A percentile compares a stretch with the other conserved stretches of the same genome.
Evolutionary conservation across 1,284 basidiomycete species (phyloP).

Genomic region (Athelia sp.): DNA sequence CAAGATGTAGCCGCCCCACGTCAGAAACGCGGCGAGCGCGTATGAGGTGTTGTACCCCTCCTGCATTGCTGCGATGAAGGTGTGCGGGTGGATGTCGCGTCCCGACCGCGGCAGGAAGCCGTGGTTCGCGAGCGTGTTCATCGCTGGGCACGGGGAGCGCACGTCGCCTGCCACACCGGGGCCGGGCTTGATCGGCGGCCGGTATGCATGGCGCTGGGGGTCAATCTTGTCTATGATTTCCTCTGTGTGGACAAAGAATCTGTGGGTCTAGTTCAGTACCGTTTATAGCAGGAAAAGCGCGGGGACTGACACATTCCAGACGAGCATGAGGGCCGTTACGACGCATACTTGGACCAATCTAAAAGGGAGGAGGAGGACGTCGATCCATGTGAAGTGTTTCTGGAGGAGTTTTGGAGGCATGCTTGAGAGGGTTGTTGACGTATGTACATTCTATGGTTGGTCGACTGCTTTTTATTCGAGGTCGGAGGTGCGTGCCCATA

Average conservation of each 20-base stretch:
- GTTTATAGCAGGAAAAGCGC: not conserved
- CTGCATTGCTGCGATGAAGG: conserved; percentile 23
- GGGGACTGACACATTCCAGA: not conserved
- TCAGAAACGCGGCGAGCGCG: conserved; percentile 25
- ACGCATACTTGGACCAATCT: not conserved
- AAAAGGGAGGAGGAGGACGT: not conserved
- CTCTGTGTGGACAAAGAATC: not conserved
- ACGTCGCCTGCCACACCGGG: conserved; percentile 4
- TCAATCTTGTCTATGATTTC: not conserved
- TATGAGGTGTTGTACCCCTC: conserved; percentile 30
- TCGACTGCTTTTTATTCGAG: too few relatives aligned
- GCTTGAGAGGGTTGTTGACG: too few relatives aligned
- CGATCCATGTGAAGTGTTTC: not conserved
- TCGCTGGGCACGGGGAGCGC: conserved; percentile 41
- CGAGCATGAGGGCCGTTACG: not conserved
- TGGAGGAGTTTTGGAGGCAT: too few relatives aligned
- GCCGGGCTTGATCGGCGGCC: not conserved
- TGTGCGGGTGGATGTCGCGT: conserved; percentile 20
- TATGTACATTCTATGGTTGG: too few relatives aligned
- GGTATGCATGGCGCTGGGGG: not conserved
- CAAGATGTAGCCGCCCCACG: conserved; percentile 21
- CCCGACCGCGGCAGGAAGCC: conserved; percentile 34
- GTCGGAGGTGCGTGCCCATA: too few relatives aligned
- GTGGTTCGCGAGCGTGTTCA: conserved; percentile 44
- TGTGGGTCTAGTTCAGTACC: not conserved